Evolutionary conservation across 805 yeast genomes (phyloP).

Genomic region (Candida pseudofarinosa): DNA sequence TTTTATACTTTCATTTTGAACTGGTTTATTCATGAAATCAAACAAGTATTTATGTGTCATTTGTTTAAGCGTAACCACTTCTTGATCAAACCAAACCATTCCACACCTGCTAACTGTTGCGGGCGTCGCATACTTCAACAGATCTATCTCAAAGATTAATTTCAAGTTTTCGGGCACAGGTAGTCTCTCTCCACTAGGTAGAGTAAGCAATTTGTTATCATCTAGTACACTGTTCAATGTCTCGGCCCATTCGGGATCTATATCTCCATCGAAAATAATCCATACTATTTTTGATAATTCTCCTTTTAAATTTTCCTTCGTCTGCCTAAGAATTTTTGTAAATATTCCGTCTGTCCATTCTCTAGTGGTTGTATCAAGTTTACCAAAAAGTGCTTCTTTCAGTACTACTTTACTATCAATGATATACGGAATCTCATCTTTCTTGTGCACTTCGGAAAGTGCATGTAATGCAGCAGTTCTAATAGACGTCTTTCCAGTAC

Average conservation of each 20-base stretch:
- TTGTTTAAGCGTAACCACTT: slow-evolving; percentile 16
- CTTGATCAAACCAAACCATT: slow-evolving; percentile 65
- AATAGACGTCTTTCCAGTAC: slow-evolving; percentile 65
- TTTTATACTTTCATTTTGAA: slow-evolving; percentile 4
- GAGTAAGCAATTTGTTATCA: slow-evolving; percentile 74
- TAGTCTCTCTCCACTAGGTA: slow-evolving; percentile 87
- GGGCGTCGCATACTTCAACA: slow-evolving; percentile 65
- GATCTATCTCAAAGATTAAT: slow-evolving; percentile 74
- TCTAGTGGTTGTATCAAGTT: slow-evolving; percentile 67
- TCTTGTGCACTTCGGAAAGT: slow-evolving; percentile 27
- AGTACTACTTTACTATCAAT: slow-evolving; percentile 75
- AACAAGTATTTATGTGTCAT: slow-evolving; percentile 12
- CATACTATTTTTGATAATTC: slow-evolving; percentile 56
- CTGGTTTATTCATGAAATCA: slow-evolving; percentile 12
- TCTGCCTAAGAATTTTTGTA: slow-evolving; percentile 59
- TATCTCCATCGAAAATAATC: slow-evolving; percentile 88
- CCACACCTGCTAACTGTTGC: slow-evolving; percentile 95
- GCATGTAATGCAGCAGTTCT: slow-evolving; percentile 49
- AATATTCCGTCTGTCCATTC: slow-evolving; percentile 93
- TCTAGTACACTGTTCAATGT: slow-evolving; percentile 86
- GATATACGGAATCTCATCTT: slow-evolving; percentile 36
- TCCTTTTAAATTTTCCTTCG: slow-evolving; percentile 54
- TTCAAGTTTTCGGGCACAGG: slow-evolving; percentile 59
- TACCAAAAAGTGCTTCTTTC: slow-evolving; percentile 67
- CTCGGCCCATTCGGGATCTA: slow-evolving; percentile 94